A percentile compares a stretch with the other conserved stretches of the same genome.
These are phyloP conservation scores for Colletotrichum tanaceti DNA, from an alignment of 2,329 filamentous ascomycete species.

Conservation along the genomic window DNA sequence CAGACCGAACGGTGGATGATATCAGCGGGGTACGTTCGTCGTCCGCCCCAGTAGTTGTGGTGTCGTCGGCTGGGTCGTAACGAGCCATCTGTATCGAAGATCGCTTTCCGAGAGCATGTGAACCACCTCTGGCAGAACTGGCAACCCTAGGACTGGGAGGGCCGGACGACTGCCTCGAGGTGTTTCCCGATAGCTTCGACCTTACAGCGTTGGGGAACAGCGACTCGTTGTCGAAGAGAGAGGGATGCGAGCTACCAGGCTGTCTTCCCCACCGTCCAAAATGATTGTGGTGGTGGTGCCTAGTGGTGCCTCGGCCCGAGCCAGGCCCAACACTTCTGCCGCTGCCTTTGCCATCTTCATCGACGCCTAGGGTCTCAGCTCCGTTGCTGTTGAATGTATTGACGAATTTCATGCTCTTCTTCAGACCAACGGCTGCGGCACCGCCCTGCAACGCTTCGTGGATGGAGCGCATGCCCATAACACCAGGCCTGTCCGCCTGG, in stretches of 20 bases:
- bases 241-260: conserved; percentile 74
- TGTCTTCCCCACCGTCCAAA: conserved; percentile 79
- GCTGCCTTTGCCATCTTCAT: conserved; percentile 74
- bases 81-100: conserved; percentile 69
- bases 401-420: conserved; percentile 97
- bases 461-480: conserved; percentile 69
- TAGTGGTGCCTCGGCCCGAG: conserved; percentile 72
- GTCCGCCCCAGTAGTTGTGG: conserved; percentile 73
- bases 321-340: conserved; percentile 69
- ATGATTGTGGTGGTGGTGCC: conserved; percentile 79
- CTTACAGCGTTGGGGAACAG: conserved; percentile 77
- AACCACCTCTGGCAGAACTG: conserved; percentile 45
- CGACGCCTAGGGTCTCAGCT: conserved; percentile 65
- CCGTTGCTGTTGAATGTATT: conserved; percentile 77
- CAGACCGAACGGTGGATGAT: conserved; percentile 66
- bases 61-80: conserved; percentile 81
- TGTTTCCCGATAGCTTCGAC: conserved; percentile 69
- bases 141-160: conserved; percentile 74
- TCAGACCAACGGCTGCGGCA: conserved; percentile 67
- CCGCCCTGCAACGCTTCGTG: conserved; percentile 55
- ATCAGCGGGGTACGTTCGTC: conserved; percentile 91
- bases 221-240: conserved; percentile 81
- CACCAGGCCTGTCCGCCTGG: conserved; percentile 68
- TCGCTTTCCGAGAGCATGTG: conserved; percentile 56
- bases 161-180: conserved; percentile 71